Base-by-base conservation (phyloP, 805 yeast species). In the Torulaspora microellipsoides region DNA sequence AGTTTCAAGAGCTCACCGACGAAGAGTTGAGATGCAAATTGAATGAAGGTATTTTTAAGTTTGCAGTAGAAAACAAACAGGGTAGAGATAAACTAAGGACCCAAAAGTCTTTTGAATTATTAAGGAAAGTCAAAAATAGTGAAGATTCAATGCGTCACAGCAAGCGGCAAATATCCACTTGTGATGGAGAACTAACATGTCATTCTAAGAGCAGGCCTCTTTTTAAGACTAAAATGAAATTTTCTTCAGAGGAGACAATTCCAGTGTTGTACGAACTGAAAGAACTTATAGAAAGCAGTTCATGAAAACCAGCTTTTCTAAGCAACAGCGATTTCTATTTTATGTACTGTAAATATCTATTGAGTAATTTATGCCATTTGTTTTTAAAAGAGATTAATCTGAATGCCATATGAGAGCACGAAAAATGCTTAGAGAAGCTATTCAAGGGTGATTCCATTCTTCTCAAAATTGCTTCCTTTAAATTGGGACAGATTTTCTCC, bases 401-500 rank as follows among this genome's bases (percentile, higher is more conserved):
- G 15, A 14, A 7, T 9, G 15, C 15, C 15, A 30, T 13, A 2
- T 14, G 53, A 41, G 51, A 36, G 12, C 27, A 31, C 23, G 20
- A 17, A 17, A 17, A 17, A 17, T 17, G 20, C 20, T 20, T 5
- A 20, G 4, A 20, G 27, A 28, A 8, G 13, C 33, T 27, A 41
- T 36, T 52, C 64, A 31, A 67, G 15, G 25, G 65, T 52, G 31
- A 51, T 48, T 23, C 56, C 53, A 39, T 60, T 49, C n/a, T 49
- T 36, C 10, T 49, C 51, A 30, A 69, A 70, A 2, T 51, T 36
- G 38, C 72, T 65, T 14, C 81, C 89, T 45, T 70, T 71, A 44
- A 75, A 79, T 44, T 64, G 60, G 39, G 75, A 80, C 40, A 85
- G 69, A 1, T 83, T 84, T 64, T 85, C 93, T 25, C 93, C 93